Evolutionary conservation across 768 basidiomycete genomes (phyloP), one percentile per base, ranked within the genome.

Genomic region (Cyclocybe aegerita): DNA sequence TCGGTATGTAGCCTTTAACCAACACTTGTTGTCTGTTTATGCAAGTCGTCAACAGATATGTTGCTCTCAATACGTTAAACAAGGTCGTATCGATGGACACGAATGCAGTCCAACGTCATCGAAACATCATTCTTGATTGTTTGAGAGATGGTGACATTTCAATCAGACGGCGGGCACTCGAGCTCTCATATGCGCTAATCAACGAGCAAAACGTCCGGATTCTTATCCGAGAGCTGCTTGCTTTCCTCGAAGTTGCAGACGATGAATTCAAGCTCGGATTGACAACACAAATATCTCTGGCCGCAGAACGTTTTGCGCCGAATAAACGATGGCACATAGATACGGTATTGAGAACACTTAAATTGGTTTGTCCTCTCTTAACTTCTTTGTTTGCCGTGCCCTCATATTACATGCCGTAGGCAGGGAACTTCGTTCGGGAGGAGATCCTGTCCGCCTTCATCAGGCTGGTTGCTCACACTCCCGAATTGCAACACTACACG

Each of bases 311-410:
- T 39, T 98, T 92, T 64, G 96, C 96, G 0, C 97, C 97, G 0
- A 98, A 96, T 68, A 95, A 95, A 70, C 80, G 97, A 56, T 99
- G 96, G 96, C 97, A 99, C 65, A 99, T 99, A 46, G 97, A 98
- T 66, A 98, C 97, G 0, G 91, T 98, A 4, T 70, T 99, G 42
- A 82, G 97, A 29, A 91, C 93, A 2, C 69, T 99, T 54, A 95
- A 94, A 67, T 71, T 98, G 62, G 95, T 96, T 52, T 50, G 87
- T 75, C 3, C 15, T 37, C 33, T 12, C 15, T 14, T 12, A 16
- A 36, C 36, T 15, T 49, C 6, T 11, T 39, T 15, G 17, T 38
- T 33, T 10, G 11, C 46, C 14, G 11, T 4, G 31, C 29, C 45
- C 12, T 46, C 32, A 54, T 35, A 34, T 35, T 16, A 6, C 30